Evolutionary conservation across 2,329 filamentous ascomycete species (phyloP), one percentile per base, ranked within the genome.

Genomic region (Penicillium corylophilum): DNA sequence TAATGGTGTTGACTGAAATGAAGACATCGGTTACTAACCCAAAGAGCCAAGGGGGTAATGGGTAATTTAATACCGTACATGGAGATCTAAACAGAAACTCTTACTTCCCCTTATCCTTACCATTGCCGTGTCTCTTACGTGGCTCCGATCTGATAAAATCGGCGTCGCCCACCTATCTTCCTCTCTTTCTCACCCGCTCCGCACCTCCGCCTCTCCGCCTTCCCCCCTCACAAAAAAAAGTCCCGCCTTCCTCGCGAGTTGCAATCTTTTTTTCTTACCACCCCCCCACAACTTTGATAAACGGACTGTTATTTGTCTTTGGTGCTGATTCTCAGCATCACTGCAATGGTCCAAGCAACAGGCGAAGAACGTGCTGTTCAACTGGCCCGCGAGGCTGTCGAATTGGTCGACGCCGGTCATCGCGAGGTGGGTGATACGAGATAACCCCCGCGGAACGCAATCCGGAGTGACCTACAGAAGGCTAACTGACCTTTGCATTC

Each of bases 351-450:
- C 59, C 67, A 66, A 60, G 64, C 68, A 61, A 69, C 70, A 50
- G 70, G 72, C 53, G 70, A 77, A 64, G 73, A 76, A 58, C 74
- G 74, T 62, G 76, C 76, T 62, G 69, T 71, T 55, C 64, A 70
- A 54, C 65, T 79, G 59, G 75, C 75, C 54, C 68, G 68, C 54
- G 74, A 77, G 70, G 76, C 76, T 59, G 68, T 78, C 55, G 71
- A 75, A 59, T 63, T 79, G 56, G 69, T 74, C 41, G 71, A 75
- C 58, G 67, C 74, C 51, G 75, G 75, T 50, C 70, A 76, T 61
- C 70, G 71, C 55, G 74, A 76, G 70, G 76, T 77, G 68, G 40
- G 67, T 60, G 41, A 47, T 50, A 33, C 35, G 23, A 20, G 13
- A 31, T 26, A 18, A 33, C 38, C 26, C 38, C 15, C 18, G 24